Evolutionary conservation across 2,329 filamentous ascomycete genomes (phyloP), one percentile per base, ranked within the genome.

Genomic region (Penicillium sp.): DNA sequence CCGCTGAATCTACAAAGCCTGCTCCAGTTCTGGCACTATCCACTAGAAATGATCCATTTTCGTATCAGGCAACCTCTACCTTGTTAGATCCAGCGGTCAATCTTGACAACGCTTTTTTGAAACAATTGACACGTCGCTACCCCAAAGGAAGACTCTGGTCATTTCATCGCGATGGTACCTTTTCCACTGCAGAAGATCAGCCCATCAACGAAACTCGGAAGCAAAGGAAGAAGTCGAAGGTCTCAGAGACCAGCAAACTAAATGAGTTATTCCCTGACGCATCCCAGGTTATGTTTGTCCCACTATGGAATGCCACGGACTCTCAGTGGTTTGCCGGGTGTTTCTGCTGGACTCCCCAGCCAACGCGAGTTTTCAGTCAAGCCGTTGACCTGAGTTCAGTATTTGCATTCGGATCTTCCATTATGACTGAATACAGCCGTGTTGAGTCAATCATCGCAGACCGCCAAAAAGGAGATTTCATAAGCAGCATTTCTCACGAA

Each of bases 401-500:
- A 29, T 65, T 65, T 23, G 66, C 67, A 0, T 74, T 73, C 51
- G 67, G 66, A 14, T 68, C 70, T 18, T 67, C 67, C 2, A 66
- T 74, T 14, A 71, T 74, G 59, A 67, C 68, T 4, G 71, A 74
- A 47, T 66, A 70, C n/a, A 65, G 67, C 30, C 67, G 70, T 10
- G 61, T 71, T n/a, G 67, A 72, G 32, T 65, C 67, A 27, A 59
- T 65, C 7, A 61, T 66, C 1, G 64, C 65, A 2, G 76, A 80
- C 48, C 71, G 73, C 26, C 73, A 77, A 23, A 82, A 82, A 56
- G 73, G 73, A 1, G 77, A 79, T 11, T 81, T 83, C 47, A 76
- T 82, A 29, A 76, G 76, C 1, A 77, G 74, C 2, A 80, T 82
- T 26, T 77, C 74, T 27, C 79, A 82, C 51, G 79, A 82, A 59